Evolutionary conservation across 768 basidiomycete genomes (phyloP).

Genomic region (Amanita subjunquillea): DNA sequence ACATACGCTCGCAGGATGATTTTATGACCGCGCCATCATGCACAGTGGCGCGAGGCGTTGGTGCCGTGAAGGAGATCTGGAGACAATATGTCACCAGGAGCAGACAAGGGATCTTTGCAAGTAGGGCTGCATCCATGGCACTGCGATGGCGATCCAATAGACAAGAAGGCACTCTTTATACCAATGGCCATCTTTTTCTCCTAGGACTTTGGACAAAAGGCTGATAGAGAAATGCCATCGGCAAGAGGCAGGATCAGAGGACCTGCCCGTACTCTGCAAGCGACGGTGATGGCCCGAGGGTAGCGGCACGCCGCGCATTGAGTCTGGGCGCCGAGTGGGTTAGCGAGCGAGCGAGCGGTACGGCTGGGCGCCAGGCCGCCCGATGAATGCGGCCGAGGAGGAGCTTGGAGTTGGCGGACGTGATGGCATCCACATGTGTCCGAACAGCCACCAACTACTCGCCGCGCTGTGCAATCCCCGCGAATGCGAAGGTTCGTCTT

Average conservation of each 20-base stretch:
- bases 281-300: neutral
- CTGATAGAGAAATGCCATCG: neutral
- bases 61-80: neutral
- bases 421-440: neutral
- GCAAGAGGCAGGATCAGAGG: too few species aligned
- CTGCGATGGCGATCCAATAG: neutral
- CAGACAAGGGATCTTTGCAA: neutral
- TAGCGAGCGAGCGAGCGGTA: neutral
- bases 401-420: neutral
- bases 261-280: neutral
- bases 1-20: neutral
- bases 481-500: slow-evolving; percentile 2
- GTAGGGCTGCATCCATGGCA: neutral
- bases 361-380: neutral
- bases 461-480: neutral
- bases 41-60: neutral
- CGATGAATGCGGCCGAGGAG: neutral
- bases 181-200: neutral
- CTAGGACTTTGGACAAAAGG: neutral
- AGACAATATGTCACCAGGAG: neutral
- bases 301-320: neutral
- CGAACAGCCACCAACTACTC: neutral
- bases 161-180: neutral
- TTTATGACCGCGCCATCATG: neutral
- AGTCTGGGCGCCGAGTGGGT: neutral